Conservation (phyloP, 805 yeast species). For the Candida incommunis region DNA sequence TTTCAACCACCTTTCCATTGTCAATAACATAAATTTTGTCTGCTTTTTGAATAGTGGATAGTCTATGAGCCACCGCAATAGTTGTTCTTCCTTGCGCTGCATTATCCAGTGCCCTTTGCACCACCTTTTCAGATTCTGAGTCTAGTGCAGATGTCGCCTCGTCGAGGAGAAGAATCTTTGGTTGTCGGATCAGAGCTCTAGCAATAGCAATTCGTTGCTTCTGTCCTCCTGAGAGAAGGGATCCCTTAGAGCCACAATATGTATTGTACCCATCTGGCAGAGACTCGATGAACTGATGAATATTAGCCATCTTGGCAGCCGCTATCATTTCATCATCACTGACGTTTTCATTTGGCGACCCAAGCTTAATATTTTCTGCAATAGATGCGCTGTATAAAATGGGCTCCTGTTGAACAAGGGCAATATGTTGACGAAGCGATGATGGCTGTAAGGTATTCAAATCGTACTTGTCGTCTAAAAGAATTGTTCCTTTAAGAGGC, state of each 20-base stretch:
- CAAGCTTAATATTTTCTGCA: constrained; percentile 38
- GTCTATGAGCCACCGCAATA: constrained; percentile 73
- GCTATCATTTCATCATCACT: constrained; percentile 31
- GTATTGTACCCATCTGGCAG: constrained; percentile 52
- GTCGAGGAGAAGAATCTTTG: constrained; percentile 48
- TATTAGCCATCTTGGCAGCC: constrained; percentile 39
- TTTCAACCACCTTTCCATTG: constrained; percentile 47
- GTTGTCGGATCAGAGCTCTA: constrained; percentile 53
- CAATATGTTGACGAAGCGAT: constrained; percentile 36
- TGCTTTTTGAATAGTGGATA: constrained; percentile 54
- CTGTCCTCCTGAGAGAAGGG: constrained; percentile 59
- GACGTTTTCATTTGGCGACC: constrained; percentile 20
- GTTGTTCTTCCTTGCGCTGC: constrained; percentile 67
- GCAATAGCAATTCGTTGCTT: constrained; percentile 69
- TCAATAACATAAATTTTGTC: constrained; percentile 46
- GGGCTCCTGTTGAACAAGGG: constrained; percentile 52
- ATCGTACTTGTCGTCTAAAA: constrained; percentile 16
- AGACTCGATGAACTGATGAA: constrained; percentile 39
- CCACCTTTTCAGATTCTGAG: constrained; percentile 59
- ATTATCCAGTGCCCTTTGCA: constrained; percentile 52
- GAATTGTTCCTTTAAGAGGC: not conserved
- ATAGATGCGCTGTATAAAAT: constrained; percentile 41
- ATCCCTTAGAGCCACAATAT: constrained; percentile 39
- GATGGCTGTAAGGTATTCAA: constrained; percentile 34
- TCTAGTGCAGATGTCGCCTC: constrained; percentile 60